Conservation (phyloP, 352 stramenopile genomes). For the Phytophthora ramorum region DNA sequence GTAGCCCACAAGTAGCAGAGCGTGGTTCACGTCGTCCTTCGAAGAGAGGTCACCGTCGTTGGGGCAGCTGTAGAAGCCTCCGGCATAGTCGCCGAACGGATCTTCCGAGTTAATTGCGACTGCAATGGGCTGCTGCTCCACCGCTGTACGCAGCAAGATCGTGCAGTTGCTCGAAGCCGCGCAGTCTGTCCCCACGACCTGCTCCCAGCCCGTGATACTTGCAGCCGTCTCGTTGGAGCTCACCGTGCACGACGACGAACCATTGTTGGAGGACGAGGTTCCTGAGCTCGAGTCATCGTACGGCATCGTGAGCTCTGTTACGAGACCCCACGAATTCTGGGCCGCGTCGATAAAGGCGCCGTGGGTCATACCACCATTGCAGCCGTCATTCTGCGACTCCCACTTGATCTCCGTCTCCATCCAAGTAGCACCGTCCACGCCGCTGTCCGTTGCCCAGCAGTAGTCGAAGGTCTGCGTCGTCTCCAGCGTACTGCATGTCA, state of each 20-base stretch:
- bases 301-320: slow-evolving; percentile 76
- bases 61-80: slow-evolving; percentile 74
- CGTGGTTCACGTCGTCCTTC: slow-evolving; percentile 80
- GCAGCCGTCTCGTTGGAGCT: slow-evolving; percentile 61
- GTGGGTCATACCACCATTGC: slow-evolving; percentile 84
- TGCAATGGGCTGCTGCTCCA: slow-evolving; percentile 73
- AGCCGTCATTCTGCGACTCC: slow-evolving; percentile 82
- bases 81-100: slow-evolving; percentile 74
- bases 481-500: slow-evolving; percentile 70
- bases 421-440: slow-evolving; percentile 59
- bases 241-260: slow-evolving; percentile 41
- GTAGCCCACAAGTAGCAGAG: slow-evolving; percentile 79
- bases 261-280: slow-evolving; percentile 31
- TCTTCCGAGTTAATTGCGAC: slow-evolving; percentile 81
- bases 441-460: slow-evolving; percentile 63
- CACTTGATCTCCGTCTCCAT: slow-evolving; percentile 70
- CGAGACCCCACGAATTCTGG: slow-evolving; percentile 62
- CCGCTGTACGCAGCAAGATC: slow-evolving; percentile 56
- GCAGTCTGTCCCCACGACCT: slow-evolving; percentile 71
- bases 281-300: slow-evolving; percentile 57
- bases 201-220: slow-evolving; percentile 75
- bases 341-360: slow-evolving; percentile 79
- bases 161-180: slow-evolving; percentile 53
- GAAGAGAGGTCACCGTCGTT: slow-evolving; percentile 71
- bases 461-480: slow-evolving; percentile 80